Conservation (phyloP, 2,329 filamentous ascomycete species). For the Microcera coccophila region DNA sequence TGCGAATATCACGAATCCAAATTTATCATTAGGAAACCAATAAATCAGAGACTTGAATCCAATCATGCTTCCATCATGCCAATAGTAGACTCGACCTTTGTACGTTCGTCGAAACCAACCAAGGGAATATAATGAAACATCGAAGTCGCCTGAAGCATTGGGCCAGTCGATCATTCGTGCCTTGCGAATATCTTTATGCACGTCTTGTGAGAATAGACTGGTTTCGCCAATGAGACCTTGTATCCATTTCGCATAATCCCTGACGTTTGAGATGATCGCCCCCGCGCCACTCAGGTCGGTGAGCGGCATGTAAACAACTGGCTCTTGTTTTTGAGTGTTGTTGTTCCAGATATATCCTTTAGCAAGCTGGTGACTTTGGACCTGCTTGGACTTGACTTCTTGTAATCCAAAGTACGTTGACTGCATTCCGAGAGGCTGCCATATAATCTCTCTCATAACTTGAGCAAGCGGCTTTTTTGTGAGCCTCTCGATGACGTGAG, state of each 20-base stretch:
- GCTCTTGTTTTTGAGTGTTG: conserved; percentile 15
- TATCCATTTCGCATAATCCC: conserved; percentile 52
- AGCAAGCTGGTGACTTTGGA: conserved; percentile 39
- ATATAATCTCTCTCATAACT: conserved; percentile 41
- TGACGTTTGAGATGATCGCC: conserved; percentile 42
- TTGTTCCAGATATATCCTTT: conserved; percentile 41
- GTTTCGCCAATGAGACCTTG: conserved; percentile 39
- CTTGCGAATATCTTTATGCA: conserved; percentile 28
- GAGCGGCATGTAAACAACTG: conserved; percentile 25
- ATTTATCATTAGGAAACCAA: conserved; percentile 32
- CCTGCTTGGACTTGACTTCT: conserved; percentile 21
- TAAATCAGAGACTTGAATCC: conserved; percentile 27
- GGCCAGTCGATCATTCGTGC: conserved; percentile 31
- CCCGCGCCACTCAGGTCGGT: conserved; percentile 39
- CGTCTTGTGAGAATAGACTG: conserved; percentile 19
- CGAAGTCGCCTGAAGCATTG: conserved; percentile 8
- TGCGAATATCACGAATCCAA: conserved; percentile 31
- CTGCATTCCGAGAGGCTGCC: conserved; percentile 45
- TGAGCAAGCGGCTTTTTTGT: conserved; percentile 36
- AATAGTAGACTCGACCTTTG: conserved; percentile 26
- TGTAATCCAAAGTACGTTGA: conserved; percentile 36
- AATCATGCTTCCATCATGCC: conserved; percentile 29
- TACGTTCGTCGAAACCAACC: conserved; percentile 29
- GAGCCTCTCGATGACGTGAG: conserved; percentile 43
- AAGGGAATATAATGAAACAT: conserved; percentile 26